Percentiles rank a stretch among this genome's conserved stretches.
phyloP scores from a whole-genome alignment of 768 basidiomycete genomes.

The Hypholoma sublateritium region DNA sequence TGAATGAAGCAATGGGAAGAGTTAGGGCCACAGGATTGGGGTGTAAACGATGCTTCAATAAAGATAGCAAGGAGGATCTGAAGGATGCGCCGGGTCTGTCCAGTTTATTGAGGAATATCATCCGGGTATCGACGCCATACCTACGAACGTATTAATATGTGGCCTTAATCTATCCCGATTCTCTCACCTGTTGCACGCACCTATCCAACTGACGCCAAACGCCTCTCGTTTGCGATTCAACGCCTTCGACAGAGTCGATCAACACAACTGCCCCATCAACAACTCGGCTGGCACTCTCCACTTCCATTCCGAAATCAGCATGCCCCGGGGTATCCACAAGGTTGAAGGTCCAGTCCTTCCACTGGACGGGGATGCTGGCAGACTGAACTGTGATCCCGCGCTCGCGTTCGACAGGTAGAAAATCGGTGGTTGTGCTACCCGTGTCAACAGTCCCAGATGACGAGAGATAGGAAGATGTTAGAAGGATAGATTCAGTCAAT shows the following conservation, averaged over 20 bases:
- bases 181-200: slow-evolving; percentile 47
- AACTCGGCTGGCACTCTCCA: slow-evolving; percentile 89
- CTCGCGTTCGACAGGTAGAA: slow-evolving; percentile 85
- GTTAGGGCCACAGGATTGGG: slow-evolving; percentile 67
- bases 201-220: slow-evolving; percentile 88
- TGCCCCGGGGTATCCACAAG: slow-evolving; percentile 91
- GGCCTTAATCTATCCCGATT: neutral
- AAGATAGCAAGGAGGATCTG: slow-evolving; percentile 65
- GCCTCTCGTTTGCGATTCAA: slow-evolving; percentile 86
- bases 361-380: slow-evolving; percentile 85
- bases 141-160: slow-evolving; percentile 34
- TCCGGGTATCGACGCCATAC: slow-evolving; percentile 74
- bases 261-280: slow-evolving; percentile 88
- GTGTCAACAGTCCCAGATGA: slow-evolving; percentile 83
- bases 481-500: slow-evolving; percentile 82
- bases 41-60: slow-evolving; percentile 75
- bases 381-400: slow-evolving; percentile 92
- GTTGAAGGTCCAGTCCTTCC: slow-evolving; percentile 85
- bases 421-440: slow-evolving; percentile 89
- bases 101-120: slow-evolving; percentile 86
- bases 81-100: slow-evolving; percentile 87
- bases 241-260: slow-evolving; percentile 89
- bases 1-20: slow-evolving; percentile 79
- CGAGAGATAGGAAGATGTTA: slow-evolving; percentile 70
- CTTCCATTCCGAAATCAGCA: slow-evolving; percentile 97